A percentile compares a stretch with the other conserved stretches of the same genome.
Evolutionary conservation across 768 basidiomycete genomes (phyloP).

Genomic region (Termitomyces sp.): DNA sequence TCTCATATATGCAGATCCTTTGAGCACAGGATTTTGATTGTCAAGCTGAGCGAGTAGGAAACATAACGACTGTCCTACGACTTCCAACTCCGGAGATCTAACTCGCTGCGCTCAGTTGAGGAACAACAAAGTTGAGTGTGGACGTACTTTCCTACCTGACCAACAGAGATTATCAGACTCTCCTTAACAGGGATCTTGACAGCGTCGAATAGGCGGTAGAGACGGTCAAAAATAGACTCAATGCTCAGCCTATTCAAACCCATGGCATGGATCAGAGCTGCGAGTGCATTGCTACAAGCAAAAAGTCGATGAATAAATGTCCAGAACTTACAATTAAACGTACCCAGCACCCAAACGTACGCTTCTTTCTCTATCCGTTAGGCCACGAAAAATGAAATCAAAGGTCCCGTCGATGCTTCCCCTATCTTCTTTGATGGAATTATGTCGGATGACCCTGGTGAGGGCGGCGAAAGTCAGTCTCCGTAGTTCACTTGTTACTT

Average conservation of each 20-base stretch:
- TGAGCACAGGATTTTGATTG: constrained; percentile 61
- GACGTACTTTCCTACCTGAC: constrained; percentile 46
- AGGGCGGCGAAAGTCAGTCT: constrained; percentile 37
- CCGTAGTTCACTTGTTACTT: constrained; percentile 43
- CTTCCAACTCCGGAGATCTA: constrained; percentile 43
- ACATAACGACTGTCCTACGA: constrained; percentile 54
- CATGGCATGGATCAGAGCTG: constrained; percentile 36
- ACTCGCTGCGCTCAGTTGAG: not conserved
- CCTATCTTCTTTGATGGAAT: constrained; percentile 24
- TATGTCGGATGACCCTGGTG: constrained; percentile 35
- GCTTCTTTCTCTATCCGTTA: constrained; percentile 49
- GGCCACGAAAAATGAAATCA: constrained; percentile 39
- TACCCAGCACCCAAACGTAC: constrained; percentile 70
- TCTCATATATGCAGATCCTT: constrained; percentile 63
- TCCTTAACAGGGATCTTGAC: constrained; percentile 50
- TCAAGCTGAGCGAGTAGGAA: constrained; percentile 65
- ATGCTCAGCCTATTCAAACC: constrained; percentile 26
- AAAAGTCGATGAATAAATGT: not conserved
- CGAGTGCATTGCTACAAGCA: constrained; percentile 38
- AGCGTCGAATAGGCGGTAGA: constrained; percentile 44
- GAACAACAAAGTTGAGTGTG: not conserved
- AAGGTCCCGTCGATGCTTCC: constrained; percentile 24
- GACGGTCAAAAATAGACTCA: constrained; percentile 35
- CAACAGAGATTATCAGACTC: constrained; percentile 56
- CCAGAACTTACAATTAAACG: constrained; percentile 12